Base-by-base conservation (phyloP, 129 eudicot species). In the Saussurea involucrata region DNA sequence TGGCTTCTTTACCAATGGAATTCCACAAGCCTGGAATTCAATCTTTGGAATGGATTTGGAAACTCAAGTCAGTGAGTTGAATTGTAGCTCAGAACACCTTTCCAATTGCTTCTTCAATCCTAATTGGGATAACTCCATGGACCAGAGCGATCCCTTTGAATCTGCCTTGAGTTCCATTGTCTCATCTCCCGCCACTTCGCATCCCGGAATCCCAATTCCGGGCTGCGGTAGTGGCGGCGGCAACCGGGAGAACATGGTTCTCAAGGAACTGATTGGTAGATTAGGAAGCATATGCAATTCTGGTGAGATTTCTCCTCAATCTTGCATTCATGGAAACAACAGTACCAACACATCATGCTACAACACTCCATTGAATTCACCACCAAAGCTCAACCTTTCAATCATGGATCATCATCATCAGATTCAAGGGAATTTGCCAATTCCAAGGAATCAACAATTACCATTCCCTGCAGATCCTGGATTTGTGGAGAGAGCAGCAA, bases 91-190 rank as follows among this genome's bases (percentile, higher is more conserved):
- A 17, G 83, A 79, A 55, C 89, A 85, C n/a, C 34, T 60, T 78
- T 73, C 81, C 63, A 83, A 74, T 68, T 85, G 84, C 64, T 88
- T 86, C 27, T 85, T 85, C 69, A 83, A 80, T 37, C 87, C 88
- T 66, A 90, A 83, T 80, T 88, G 94, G 92, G 94, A 90, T 0
- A 81, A 72, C 78, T 84, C 96, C 68, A 72, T 90, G 75, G 94
- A 86, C 75, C 98, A 92, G 76, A 88, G 79, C 63, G 97, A 93
- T 71, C 88, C 97, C 69, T 93, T 93, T 83, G 98, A 93, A 80
- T 93, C 98, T 10, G 95, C 98, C 55, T 80, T 93, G 78, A 93
- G 97, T 82, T 93, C 98, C 37, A 87, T 93, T 67, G 98, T 93
- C 15, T 93, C 98, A 0, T 93, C 98, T 9, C 98, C 98, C 1